A percentile compares a stretch with the other conserved stretches of the same genome.
These are phyloP conservation scores for Aspergillus flavus DNA, from an alignment of 2,329 filamentous ascomycete genomes.

Conservation along the genomic window DNA sequence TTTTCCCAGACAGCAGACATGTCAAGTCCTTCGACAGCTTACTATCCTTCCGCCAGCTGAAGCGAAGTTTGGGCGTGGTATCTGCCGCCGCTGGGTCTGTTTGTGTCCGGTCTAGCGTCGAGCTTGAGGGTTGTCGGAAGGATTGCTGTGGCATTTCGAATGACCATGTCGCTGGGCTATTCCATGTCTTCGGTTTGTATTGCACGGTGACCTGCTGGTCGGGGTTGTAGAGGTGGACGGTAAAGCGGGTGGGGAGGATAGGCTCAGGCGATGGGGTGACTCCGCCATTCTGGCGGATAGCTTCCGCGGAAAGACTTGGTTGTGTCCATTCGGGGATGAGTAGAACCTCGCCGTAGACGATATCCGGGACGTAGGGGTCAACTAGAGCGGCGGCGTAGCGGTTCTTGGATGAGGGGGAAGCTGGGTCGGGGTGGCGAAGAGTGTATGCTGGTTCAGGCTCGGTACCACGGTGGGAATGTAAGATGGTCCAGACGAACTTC, in stretches of 20 bases:
- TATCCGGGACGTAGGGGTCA: slow-evolving; percentile 76
- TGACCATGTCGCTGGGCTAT: slow-evolving; percentile 78
- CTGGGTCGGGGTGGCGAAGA: slow-evolving; percentile 74
- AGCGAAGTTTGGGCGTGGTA: slow-evolving; percentile 72
- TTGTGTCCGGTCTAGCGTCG: slow-evolving; percentile 73
- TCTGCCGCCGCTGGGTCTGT: slow-evolving; percentile 60
- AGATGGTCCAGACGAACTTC: slow-evolving; percentile 42
- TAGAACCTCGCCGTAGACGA: slow-evolving; percentile 85
- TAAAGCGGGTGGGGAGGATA: slow-evolving; percentile 74
- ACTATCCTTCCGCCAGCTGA: slow-evolving; percentile 88
- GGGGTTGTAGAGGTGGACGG: slow-evolving; percentile 90
- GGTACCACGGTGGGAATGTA: slow-evolving; percentile 70
- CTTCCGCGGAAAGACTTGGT: slow-evolving; percentile 77
- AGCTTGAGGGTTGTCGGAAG: slow-evolving; percentile 78
- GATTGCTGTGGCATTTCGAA: slow-evolving; percentile 88
- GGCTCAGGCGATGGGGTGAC: slow-evolving; percentile 68
- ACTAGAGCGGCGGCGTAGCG: slow-evolving; percentile 85
- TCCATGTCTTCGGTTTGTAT: slow-evolving; percentile 73
- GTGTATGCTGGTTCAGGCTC: slow-evolving; percentile 79
- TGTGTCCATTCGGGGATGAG: slow-evolving; percentile 85
- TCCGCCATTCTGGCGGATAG: slow-evolving; percentile 71
- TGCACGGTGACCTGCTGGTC: slow-evolving; percentile 77
- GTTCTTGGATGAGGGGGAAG: slow-evolving; percentile 70
- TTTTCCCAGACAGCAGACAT: slow-evolving; percentile 81
- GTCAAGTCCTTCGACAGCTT: slow-evolving; percentile 84